Percentiles rank a stretch among this genome's conserved stretches.
Conservation (phyloP, 306 rosid species). For the Astragalus glycyphyllos region DNA sequence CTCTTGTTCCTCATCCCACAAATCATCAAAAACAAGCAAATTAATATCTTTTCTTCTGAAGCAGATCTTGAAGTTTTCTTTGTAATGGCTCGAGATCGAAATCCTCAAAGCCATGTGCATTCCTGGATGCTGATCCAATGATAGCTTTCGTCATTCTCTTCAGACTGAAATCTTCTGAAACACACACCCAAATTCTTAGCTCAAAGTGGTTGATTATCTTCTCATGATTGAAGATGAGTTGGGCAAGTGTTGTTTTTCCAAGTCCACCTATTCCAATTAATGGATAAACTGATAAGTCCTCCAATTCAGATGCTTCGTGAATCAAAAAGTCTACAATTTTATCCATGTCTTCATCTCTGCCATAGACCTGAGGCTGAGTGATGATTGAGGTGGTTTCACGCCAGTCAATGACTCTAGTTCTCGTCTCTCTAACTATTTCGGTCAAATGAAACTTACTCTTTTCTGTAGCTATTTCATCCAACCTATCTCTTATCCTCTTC, state of each 20-base stretch:
- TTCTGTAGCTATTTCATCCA: too few relatives aligned
- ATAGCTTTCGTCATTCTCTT: conserved; percentile 14
- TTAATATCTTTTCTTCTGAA: neutral
- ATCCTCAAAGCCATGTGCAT: neutral
- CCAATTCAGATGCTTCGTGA: neutral
- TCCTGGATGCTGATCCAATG: neutral
- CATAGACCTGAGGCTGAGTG: too few relatives aligned
- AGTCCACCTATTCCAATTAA: conserved; percentile 13
- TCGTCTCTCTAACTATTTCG: too few relatives aligned
- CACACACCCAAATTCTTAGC: conserved; percentile 22
- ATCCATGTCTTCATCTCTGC: too few relatives aligned
- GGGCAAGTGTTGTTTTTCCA: conserved; percentile 20
- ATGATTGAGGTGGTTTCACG: too few relatives aligned
- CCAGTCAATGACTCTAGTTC: too few relatives aligned
- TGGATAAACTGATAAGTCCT: neutral
- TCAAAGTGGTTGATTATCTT: conserved; percentile 6
- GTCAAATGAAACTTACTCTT: too few relatives aligned
- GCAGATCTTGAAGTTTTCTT: neutral
- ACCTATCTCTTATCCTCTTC: too few relatives aligned
- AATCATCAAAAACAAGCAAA: too few relatives aligned
- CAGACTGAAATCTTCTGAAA: conserved; percentile 3
- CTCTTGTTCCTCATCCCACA: too few relatives aligned
- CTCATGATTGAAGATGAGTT: neutral
- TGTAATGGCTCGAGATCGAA: neutral
- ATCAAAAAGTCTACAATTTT: too few relatives aligned